phyloP scores from a whole-genome alignment of 371 early-diverging fungal species.

The Capillidium rhysosporum region DNA sequence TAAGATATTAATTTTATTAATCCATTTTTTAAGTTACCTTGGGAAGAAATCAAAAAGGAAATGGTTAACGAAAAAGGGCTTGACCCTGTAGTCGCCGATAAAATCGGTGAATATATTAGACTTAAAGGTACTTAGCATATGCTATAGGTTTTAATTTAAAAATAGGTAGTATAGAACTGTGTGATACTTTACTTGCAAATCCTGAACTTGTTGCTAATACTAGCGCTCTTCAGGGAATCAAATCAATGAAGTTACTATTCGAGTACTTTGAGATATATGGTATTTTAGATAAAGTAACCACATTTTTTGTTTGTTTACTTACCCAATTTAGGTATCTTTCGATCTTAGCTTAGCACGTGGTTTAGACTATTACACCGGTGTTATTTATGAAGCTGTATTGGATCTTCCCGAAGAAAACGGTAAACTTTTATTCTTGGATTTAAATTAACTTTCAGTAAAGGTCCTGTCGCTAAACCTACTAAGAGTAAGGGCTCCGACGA shows the following conservation, averaged over 20 bases:
- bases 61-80: constrained; percentile 88
- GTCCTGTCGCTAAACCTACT: constrained; percentile 10
- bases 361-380: constrained; percentile 98
- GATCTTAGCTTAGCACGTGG: constrained; percentile 97
- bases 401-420: constrained; percentile 34
- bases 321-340: constrained; percentile 40
- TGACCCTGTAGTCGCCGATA: constrained; percentile 53
- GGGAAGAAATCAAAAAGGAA: constrained; percentile 88
- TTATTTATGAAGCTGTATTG: constrained; percentile 95
- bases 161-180: constrained; percentile 47
- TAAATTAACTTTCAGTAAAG: neutral
- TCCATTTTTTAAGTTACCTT: constrained; percentile 32
- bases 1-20: neutral
- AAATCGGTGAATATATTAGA: constrained; percentile 77
- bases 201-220: constrained; percentile 35
- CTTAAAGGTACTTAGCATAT: constrained; percentile 29
- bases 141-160: neutral
- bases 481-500: constrained; percentile 37
- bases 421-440: constrained; percentile 9
- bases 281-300: constrained; percentile 29
- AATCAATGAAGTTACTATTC: constrained; percentile 75
- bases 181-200: constrained; percentile 43
- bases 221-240: constrained; percentile 64
- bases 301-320: neutral
- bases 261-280: constrained; percentile 70